These are phyloP conservation scores for Tremella yokohamensis DNA, from an alignment of 768 basidiomycete genomes.

Conservation along the genomic window DNA sequence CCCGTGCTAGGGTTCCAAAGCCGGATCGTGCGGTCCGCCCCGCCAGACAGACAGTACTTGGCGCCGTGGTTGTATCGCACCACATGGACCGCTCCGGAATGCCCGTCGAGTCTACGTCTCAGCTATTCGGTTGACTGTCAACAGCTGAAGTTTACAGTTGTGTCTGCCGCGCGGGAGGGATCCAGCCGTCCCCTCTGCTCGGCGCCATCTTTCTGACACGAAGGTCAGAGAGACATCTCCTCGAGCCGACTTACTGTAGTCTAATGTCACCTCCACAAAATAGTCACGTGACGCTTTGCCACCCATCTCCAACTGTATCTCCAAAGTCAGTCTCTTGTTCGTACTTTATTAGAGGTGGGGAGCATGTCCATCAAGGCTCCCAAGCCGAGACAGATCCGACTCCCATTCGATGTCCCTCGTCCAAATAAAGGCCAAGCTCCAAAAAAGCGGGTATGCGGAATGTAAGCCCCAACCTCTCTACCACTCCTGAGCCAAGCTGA, in stretches of 20 bases:
- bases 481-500: slow-evolving; percentile 5
- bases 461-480: slow-evolving; percentile 27
- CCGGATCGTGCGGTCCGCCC: slow-evolving; percentile 80
- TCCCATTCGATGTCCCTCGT: slow-evolving; percentile 41
- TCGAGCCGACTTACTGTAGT: too few species aligned
- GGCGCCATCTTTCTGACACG: too few species aligned
- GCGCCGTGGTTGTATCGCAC: slow-evolving; percentile 85
- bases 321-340: too few species aligned
- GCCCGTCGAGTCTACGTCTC: slow-evolving; percentile 37
- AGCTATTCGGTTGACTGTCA: too few species aligned
- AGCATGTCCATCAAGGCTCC: slow-evolving; percentile 34
- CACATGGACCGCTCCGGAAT: slow-evolving; percentile 74
- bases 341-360: too few species aligned
- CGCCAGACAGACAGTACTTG: slow-evolving; percentile 88
- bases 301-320: too few species aligned
- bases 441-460: slow-evolving; percentile 30
- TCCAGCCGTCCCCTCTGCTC: too few species aligned
- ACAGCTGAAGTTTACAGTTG: too few species aligned
- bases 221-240: too few species aligned
- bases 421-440: slow-evolving; percentile 19
- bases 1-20: slow-evolving; percentile 87
- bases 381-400: slow-evolving; percentile 35
- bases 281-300: too few species aligned
- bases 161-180: too few species aligned
- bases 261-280: too few species aligned